phyloP scores from a whole-genome alignment of 176 grass and related monocot genomes.

The Eragrostis curvula region DNA sequence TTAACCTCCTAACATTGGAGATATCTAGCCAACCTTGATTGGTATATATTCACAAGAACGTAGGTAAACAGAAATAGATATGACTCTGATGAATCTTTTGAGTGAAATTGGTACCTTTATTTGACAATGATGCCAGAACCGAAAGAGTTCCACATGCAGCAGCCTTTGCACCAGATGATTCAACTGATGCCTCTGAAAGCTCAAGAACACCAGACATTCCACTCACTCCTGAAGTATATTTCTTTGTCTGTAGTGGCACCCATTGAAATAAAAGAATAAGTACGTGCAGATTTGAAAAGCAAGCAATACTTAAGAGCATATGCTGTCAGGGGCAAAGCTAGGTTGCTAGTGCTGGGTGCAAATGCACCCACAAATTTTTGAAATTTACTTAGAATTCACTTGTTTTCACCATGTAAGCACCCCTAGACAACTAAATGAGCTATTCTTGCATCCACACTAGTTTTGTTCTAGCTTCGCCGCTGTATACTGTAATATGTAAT shows the following conservation, averaged over 20 bases:
- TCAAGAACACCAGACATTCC: slow-evolving; percentile 50
- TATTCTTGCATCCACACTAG: too few species aligned
- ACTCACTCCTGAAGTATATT: slow-evolving; percentile 32
- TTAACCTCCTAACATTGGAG: background rate
- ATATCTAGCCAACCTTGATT: slow-evolving; percentile 11
- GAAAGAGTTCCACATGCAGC: slow-evolving; percentile 82
- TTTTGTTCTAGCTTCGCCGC: too few species aligned
- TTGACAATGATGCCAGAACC: slow-evolving; percentile 60
- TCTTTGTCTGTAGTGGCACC: slow-evolving; percentile 48
- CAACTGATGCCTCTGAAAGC: slow-evolving; percentile 76
- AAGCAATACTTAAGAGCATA: slow-evolving; percentile 6
- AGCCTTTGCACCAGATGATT: slow-evolving; percentile 97
- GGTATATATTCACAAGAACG: slow-evolving; percentile 15
- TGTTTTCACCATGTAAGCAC: too few species aligned
- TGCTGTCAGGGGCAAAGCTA: too few species aligned
- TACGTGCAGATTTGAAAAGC: background rate
- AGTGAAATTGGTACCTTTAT: slow-evolving; percentile 61
- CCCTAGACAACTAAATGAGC: too few species aligned
- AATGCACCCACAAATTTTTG: too few species aligned
- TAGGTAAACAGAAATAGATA: background rate
- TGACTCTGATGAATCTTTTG: background rate
- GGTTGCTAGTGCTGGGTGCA: too few species aligned
- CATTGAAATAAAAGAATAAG: slow-evolving; percentile 41
- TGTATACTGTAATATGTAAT: slow-evolving; percentile 25
- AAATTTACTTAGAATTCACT: too few species aligned